Evolutionary conservation across 441 rosid genomes (phyloP).

Genomic region (Adansonia grandidieri): DNA sequence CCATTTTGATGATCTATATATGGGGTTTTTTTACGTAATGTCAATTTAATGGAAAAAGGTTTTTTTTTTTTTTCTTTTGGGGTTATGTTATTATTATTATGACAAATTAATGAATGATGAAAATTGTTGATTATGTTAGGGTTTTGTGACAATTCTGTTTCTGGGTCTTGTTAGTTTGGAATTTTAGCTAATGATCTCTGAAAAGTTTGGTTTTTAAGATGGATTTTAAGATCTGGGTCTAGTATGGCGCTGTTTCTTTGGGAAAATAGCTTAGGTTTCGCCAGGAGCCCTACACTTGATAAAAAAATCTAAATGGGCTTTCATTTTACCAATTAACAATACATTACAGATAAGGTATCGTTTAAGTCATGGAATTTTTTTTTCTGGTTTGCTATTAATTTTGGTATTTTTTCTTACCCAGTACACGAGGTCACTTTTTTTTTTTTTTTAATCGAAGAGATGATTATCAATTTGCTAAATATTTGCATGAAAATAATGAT

Average conservation of each 20-base stretch:
- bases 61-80: background rate
- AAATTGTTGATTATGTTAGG: constrained; percentile 37
- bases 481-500: background rate
- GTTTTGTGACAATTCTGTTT: constrained; percentile 36
- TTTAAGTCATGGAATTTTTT: background rate
- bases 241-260: background rate
- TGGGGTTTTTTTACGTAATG: constrained; percentile 29
- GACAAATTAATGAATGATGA: constrained; percentile 11
- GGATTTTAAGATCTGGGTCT: constrained; percentile 29
- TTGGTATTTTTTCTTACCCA: background rate
- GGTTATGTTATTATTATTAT: background rate
- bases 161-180: constrained; percentile 36
- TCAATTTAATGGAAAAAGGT: background rate
- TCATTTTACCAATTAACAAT: background rate
- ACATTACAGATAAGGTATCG: background rate
- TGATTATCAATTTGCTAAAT: background rate
- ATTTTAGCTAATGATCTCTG: constrained; percentile 40
- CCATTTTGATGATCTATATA: constrained; percentile 21
- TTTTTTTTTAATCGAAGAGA: background rate
- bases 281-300: background rate
- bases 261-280: background rate
- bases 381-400: background rate
- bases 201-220: constrained; percentile 18
- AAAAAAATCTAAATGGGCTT: background rate
- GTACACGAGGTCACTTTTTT: background rate